These are phyloP conservation scores for Plectosphaerella sp. DNA, from an alignment of 2,329 filamentous ascomycete genomes.

Conservation along the genomic window DNA sequence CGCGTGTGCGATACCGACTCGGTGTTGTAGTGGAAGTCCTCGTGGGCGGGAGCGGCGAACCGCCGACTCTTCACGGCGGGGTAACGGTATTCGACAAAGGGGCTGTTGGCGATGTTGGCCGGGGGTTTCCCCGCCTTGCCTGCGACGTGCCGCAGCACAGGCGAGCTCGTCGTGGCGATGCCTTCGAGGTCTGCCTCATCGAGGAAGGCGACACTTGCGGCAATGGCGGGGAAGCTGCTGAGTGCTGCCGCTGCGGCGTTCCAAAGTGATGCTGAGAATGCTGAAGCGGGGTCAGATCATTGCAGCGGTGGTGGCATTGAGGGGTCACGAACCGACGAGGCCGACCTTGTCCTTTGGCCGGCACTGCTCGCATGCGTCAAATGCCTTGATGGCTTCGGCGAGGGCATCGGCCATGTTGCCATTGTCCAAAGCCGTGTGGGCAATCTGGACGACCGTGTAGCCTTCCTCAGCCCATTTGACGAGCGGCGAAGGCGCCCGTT, in stretches of 20 bases:
- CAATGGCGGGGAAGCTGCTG: conserved; percentile 13
- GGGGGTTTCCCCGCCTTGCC: conserved; percentile 5
- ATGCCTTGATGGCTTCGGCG: conserved; percentile 12
- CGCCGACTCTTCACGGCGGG: conserved; percentile 24
- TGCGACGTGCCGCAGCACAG: conserved; percentile 13
- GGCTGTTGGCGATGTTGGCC: conserved; percentile 2
- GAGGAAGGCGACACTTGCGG: conserved; percentile 17
- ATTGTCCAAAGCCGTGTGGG: conserved; percentile 15
- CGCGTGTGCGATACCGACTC: conserved; percentile 64
- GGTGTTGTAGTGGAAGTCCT: conserved; percentile 44
- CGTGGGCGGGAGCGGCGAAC: conserved; percentile 44
- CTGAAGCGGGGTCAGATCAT: conserved; percentile 2
- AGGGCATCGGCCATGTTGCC: conserved; percentile 11
- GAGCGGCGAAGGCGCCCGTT: conserved; percentile 45
- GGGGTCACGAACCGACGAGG: conserved; percentile 25
- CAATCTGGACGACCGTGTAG: conserved; percentile 55
- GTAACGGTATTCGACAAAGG: conserved; percentile 31
- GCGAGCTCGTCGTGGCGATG: conserved; percentile 4
- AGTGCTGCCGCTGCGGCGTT: conserved; percentile 15
- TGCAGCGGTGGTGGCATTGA: neutral
- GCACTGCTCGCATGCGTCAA: conserved; percentile 20
- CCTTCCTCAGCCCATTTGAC: conserved; percentile 71
- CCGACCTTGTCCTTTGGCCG: conserved; percentile 32
- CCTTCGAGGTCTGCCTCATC: conserved; percentile 1
- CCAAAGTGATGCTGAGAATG: conserved; percentile 16